These are phyloP conservation scores for Rheum nobile DNA, from an alignment of 148 eudicot species.

Conservation along the genomic window DNA sequence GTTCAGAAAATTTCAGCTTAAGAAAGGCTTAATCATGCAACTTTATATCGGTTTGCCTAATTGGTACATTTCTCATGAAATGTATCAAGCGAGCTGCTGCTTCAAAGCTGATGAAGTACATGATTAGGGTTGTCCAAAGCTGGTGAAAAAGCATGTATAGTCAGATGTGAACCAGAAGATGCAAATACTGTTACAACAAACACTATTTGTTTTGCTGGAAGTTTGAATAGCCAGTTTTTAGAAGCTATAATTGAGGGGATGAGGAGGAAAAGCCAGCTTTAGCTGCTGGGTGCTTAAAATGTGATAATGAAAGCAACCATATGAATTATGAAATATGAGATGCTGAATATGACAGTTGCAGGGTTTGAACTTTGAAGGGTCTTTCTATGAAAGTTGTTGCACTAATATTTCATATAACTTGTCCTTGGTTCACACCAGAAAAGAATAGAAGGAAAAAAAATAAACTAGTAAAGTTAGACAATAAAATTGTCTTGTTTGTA, in stretches of 20 bases:
- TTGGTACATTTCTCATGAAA: neutral
- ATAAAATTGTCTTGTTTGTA: neutral
- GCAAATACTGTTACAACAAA: neutral
- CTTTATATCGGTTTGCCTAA: neutral
- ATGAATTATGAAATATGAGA: neutral
- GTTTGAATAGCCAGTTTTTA: neutral
- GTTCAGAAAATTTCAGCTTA: neutral
- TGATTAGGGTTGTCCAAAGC: neutral
- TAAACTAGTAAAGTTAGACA: neutral
- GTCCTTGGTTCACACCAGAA: neutral
- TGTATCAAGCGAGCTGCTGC: neutral
- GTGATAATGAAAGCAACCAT: neutral
- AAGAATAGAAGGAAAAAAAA: neutral
- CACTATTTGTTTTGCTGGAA: neutral
- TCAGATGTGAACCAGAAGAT: neutral
- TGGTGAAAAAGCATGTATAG: neutral
- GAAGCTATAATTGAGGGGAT: neutral
- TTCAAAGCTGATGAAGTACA: neutral
- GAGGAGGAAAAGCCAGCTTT: neutral
- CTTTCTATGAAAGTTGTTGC: neutral
- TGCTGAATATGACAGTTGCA: slow-evolving; percentile 1
- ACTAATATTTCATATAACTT: neutral
- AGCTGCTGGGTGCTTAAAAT: neutral
- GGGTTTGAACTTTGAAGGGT: neutral
- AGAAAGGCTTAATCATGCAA: neutral